Evolutionary conservation across 768 basidiomycete species (phyloP).

Genomic region (Asterophora lycoperdoides): DNA sequence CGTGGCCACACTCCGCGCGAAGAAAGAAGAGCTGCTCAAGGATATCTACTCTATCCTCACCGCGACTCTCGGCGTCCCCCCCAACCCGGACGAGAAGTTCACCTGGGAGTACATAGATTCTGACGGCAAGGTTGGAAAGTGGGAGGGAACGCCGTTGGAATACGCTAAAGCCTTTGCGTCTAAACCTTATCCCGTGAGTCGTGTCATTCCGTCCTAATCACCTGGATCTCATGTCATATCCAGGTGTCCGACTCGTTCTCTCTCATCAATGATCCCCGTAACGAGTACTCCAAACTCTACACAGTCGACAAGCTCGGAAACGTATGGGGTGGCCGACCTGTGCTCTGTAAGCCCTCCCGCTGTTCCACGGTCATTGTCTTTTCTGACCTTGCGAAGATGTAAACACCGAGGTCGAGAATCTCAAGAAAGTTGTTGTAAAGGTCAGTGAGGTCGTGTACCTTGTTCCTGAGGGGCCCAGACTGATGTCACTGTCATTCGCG

Average conservation of each 20-base stretch:
- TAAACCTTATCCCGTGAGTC: conserved; percentile 50
- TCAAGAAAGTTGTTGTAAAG: conserved; percentile 81
- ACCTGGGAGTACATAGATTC: conserved; percentile 88
- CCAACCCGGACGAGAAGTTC: conserved; percentile 64
- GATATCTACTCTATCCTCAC: conserved; percentile 83
- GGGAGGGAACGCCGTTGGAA: conserved; percentile 79
- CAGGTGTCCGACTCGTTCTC: conserved; percentile 80
- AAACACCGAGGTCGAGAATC: conserved; percentile 76
- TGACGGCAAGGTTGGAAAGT: conserved; percentile 66
- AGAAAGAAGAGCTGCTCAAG: conserved; percentile 82
- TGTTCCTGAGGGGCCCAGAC: not conserved
- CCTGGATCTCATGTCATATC: not conserved
- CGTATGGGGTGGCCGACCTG: conserved; percentile 80
- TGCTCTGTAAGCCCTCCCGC: conserved; percentile 59
- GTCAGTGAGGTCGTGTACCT: conserved; percentile 23
- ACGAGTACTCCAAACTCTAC: conserved; percentile 76
- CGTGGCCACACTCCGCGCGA: conserved; percentile 57
- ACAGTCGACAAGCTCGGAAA: conserved; percentile 93
- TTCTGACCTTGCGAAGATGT: conserved; percentile 52
- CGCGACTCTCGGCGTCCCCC: conserved; percentile 84
- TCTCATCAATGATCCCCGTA: conserved; percentile 92
- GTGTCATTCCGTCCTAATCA: not conserved
- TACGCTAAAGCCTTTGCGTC: conserved; percentile 68
- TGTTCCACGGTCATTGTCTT: not conserved
- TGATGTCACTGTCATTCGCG: not conserved